phyloP scores from a whole-genome alignment of 768 basidiomycete species.

The Rubroboletus pulcherrimus region DNA sequence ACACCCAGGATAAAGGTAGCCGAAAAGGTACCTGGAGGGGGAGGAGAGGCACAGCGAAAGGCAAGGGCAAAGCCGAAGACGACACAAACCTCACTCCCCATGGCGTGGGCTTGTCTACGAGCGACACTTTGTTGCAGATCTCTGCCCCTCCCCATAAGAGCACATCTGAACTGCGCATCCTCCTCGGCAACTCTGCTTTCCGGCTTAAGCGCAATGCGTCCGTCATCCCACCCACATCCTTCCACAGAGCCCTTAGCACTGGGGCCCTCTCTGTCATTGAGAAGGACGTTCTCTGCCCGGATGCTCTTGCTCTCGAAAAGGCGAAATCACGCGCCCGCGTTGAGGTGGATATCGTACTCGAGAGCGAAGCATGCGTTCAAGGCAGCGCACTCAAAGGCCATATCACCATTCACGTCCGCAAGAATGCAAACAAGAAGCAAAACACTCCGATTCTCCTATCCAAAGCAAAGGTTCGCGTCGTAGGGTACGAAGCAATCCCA shows the following conservation, averaged over 20 bases:
- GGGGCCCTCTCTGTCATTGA: constrained; percentile 1
- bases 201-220: constrained; percentile 53
- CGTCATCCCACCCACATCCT: constrained; percentile 32
- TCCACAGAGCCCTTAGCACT: constrained; percentile 5
- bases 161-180: constrained; percentile 53
- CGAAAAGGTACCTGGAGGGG: constrained; percentile 18
- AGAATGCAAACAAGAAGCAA: constrained; percentile 50
- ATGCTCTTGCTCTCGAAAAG: constrained; percentile 57
- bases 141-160: constrained; percentile 48
- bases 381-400: constrained; percentile 69
- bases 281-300: constrained; percentile 14
- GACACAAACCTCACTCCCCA: constrained; percentile 3
- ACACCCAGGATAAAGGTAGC: not conserved
- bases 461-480: constrained; percentile 72
- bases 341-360: constrained; percentile 76
- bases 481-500: constrained; percentile 78
- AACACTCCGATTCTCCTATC: constrained; percentile 55
- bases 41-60: constrained; percentile 6
- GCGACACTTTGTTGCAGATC: constrained; percentile 51
- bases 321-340: constrained; percentile 72
- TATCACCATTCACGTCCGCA: constrained; percentile 61
- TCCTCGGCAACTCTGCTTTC: constrained; percentile 60
- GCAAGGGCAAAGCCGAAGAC: constrained; percentile 5
- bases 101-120: constrained; percentile 37
- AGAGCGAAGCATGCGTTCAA: constrained; percentile 74